Evolutionary conservation across 495 filamentous ascomycete species (phyloP).

Genomic region (Penicillium coprophilum): DNA sequence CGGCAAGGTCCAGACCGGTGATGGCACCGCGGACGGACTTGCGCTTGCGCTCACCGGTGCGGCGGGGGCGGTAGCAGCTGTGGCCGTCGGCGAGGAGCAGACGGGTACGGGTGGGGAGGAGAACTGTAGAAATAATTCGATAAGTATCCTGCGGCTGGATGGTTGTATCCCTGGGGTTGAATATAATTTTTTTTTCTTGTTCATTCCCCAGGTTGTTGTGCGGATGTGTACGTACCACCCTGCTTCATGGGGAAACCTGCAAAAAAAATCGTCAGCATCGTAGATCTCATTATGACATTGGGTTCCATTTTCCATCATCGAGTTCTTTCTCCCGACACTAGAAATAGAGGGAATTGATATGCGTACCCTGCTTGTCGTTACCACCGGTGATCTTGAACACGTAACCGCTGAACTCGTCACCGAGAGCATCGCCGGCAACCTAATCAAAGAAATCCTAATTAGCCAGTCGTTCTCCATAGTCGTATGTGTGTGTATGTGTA

Average conservation of each 20-base stretch:
- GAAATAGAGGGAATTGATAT: background rate
- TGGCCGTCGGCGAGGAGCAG: constrained; percentile 85
- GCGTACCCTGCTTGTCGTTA: constrained; percentile 96
- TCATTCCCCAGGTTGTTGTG: constrained; percentile 12
- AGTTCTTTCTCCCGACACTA: background rate
- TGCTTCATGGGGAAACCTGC: constrained; percentile 98
- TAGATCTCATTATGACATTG: constrained; percentile 5
- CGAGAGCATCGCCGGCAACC: constrained; percentile 80
- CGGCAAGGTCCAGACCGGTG: constrained; percentile 89
- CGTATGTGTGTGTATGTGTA: constrained; percentile 13
- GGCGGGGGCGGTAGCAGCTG: constrained; percentile 95
- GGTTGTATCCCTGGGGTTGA: constrained; percentile 15
- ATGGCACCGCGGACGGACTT: constrained; percentile 97
- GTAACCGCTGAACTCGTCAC: constrained; percentile 99
- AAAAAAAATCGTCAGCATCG: constrained; percentile 28
- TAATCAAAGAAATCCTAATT: constrained; percentile 40
- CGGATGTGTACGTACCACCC: constrained; percentile 60
- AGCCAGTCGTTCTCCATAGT: constrained; percentile 34
- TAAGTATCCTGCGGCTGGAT: constrained; percentile 29
- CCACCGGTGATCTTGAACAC: constrained; percentile 88
- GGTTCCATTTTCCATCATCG: background rate
- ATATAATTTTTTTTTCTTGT: constrained; percentile 9
- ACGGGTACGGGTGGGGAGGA: constrained; percentile 96
- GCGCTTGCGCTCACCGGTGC: constrained; percentile 96
- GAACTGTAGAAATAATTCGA: constrained; percentile 39